A percentile compares a stretch with the other conserved stretches of the same genome.
phyloP scores from a whole-genome alignment of 2,329 filamentous ascomycete genomes.

The Clathrospora elynae region DNA sequence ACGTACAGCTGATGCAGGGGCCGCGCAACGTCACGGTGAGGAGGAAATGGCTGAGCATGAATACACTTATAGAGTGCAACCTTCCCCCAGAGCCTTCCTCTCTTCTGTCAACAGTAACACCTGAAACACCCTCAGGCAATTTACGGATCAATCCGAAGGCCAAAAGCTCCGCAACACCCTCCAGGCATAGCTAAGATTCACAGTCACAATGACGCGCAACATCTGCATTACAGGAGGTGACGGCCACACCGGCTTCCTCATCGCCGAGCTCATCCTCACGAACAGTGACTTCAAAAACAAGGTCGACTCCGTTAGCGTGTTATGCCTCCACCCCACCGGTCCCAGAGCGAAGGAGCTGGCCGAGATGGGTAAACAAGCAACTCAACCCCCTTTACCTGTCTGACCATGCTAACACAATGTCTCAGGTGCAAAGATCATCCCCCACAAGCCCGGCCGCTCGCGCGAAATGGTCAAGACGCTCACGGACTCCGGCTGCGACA shows the following conservation, averaged over 20 bases:
- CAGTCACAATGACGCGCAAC: constrained; percentile 53
- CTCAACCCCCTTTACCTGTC: too few species aligned
- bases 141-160: too few species aligned
- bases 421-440: constrained; percentile 47
- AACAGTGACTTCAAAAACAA: constrained; percentile 51
- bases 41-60: neutral
- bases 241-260: constrained; percentile 58
- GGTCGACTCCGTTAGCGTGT: constrained; percentile 50
- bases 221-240: constrained; percentile 57
- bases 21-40: constrained; percentile 1
- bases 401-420: neutral
- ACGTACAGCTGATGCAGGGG: constrained; percentile 1
- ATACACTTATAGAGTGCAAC: neutral
- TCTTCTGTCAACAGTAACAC: neutral
- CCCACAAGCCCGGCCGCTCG: constrained; percentile 51
- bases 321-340: constrained; percentile 50
- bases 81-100: neutral
- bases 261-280: constrained; percentile 57
- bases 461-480: constrained; percentile 49
- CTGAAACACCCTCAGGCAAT: too few species aligned
- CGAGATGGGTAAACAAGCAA: constrained; percentile 41
- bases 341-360: constrained; percentile 50
- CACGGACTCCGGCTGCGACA: constrained; percentile 53
- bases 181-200: neutral
- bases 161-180: too few species aligned